A percentile compares a stretch with the other conserved stretches of the same genome.
These are phyloP conservation scores for Pichia sp. DNA, from an alignment of 1,139 yeast genomes.

Conservation along the genomic window DNA sequence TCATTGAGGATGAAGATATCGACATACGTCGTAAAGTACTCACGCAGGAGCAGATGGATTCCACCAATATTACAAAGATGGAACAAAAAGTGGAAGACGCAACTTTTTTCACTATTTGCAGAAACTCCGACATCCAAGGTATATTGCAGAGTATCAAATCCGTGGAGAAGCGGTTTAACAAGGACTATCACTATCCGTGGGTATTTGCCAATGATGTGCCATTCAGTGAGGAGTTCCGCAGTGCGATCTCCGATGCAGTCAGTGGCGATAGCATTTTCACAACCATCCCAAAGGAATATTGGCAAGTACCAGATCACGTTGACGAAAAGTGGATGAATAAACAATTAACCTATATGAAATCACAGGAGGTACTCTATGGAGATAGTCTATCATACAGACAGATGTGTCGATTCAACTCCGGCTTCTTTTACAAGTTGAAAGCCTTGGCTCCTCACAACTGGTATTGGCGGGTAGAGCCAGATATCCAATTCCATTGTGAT, in stretches of 20 bases:
- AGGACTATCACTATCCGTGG: slow-evolving; percentile 64
- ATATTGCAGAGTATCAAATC: slow-evolving; percentile 53
- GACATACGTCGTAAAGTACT: slow-evolving; percentile 5
- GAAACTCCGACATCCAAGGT: slow-evolving; percentile 58
- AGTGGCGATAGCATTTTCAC: slow-evolving; percentile 43
- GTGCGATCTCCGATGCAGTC: slow-evolving; percentile 28
- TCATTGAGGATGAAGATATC: slow-evolving; percentile 8
- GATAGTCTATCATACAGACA: slow-evolving; percentile 56
- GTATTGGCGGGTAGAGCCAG: slow-evolving; percentile 79
- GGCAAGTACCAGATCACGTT: slow-evolving; percentile 53
- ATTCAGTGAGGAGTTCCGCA: slow-evolving; percentile 38
- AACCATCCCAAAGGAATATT: slow-evolving; percentile 39
- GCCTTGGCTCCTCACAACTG: slow-evolving; percentile 53
- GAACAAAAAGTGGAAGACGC: slow-evolving; percentile 42
- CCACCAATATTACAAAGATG: not conserved
- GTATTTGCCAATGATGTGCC: slow-evolving; percentile 62
- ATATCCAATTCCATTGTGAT: slow-evolving; percentile 55
- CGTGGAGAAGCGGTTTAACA: slow-evolving; percentile 68
- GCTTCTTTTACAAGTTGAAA: slow-evolving; percentile 60
- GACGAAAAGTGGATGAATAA: slow-evolving; percentile 51
- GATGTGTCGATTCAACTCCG: slow-evolving; percentile 72
- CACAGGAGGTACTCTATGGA: slow-evolving; percentile 48
- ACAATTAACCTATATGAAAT: slow-evolving; percentile 40
- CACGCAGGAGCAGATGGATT: not conserved
- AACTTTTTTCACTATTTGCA: slow-evolving; percentile 65